Evolutionary conservation across 768 basidiomycete genomes (phyloP).

Genomic region (Cantharellus anzutake): DNA sequence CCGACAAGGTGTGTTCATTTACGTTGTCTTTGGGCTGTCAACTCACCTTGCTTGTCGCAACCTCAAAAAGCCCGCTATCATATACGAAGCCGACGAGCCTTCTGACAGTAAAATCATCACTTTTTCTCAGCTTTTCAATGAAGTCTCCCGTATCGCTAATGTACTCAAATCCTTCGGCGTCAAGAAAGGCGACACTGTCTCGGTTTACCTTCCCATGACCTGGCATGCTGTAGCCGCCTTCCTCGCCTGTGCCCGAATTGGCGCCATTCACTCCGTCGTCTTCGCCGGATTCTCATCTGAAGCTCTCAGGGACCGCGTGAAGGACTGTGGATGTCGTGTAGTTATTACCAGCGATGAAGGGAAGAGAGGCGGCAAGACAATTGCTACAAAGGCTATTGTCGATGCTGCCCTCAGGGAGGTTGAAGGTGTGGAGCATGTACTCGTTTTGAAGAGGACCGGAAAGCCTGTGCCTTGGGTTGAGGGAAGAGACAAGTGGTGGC

Average conservation of each 20-base stretch:
- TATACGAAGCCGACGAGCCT: slow-evolving; percentile 96
- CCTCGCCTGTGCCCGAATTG: slow-evolving; percentile 94
- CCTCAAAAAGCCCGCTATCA: slow-evolving; percentile 62
- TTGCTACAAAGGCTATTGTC: slow-evolving; percentile 87
- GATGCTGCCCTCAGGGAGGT: slow-evolving; percentile 77
- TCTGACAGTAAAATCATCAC: slow-evolving; percentile 55
- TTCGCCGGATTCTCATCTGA: slow-evolving; percentile 97
- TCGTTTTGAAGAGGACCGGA: slow-evolving; percentile 80
- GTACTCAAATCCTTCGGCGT: slow-evolving; percentile 78
- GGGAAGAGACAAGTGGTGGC: slow-evolving; percentile 91
- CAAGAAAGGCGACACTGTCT: slow-evolving; percentile 89
- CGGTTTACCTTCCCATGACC: slow-evolving; percentile 84
- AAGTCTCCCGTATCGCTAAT: slow-evolving; percentile 79
- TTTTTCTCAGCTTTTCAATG: slow-evolving; percentile 72
- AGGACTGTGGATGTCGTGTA: slow-evolving; percentile 79
- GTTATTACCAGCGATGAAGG: slow-evolving; percentile 94
- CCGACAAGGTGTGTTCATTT: slow-evolving; percentile 28
- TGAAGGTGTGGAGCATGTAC: slow-evolving; percentile 72
- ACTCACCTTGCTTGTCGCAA: not conserved
- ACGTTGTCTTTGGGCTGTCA: not conserved
- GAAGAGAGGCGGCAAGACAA: slow-evolving; percentile 78
- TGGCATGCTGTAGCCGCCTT: slow-evolving; percentile 94
- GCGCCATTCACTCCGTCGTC: slow-evolving; percentile 90
- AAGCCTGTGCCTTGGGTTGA: slow-evolving; percentile 59
- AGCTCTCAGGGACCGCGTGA: slow-evolving; percentile 77